A percentile compares a stretch with the other conserved stretches of the same genome.
Evolutionary conservation across 768 basidiomycete genomes (phyloP).

Genomic region (Termitomyces sp.): DNA sequence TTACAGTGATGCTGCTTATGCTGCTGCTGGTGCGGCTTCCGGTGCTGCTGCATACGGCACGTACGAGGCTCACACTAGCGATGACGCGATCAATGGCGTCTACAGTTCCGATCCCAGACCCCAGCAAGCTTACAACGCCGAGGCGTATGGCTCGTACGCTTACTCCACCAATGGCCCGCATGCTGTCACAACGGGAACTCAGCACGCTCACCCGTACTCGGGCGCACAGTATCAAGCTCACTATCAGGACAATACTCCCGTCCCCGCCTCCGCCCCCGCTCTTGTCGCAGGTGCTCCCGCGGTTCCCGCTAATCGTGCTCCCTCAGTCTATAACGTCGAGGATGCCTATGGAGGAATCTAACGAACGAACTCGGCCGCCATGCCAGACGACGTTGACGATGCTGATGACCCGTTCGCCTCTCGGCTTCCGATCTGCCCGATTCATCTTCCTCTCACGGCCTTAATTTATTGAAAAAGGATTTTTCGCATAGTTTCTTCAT

Average conservation of each 20-base stretch:
- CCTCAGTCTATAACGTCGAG: slow-evolving; percentile 19
- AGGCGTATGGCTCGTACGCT: slow-evolving; percentile 38
- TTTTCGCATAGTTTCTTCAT: background rate
- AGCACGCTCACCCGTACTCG: slow-evolving; percentile 18
- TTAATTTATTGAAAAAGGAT: slow-evolving; percentile 3
- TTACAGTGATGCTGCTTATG: background rate
- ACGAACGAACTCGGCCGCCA: slow-evolving; percentile 9
- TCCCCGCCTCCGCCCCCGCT: slow-evolving; percentile 7
- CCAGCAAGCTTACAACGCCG: slow-evolving; percentile 33
- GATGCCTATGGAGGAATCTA: slow-evolving; percentile 34
- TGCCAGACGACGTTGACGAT: slow-evolving; percentile 5
- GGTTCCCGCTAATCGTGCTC: slow-evolving; percentile 15
- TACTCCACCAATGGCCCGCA: slow-evolving; percentile 28
- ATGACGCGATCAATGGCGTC: slow-evolving; percentile 27
- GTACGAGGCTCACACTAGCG: slow-evolving; percentile 18
- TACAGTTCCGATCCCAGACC: slow-evolving; percentile 36
- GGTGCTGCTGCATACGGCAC: slow-evolving; percentile 14
- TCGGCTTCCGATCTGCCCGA: background rate
- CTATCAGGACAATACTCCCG: slow-evolving; percentile 13
- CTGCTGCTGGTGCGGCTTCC: background rate
- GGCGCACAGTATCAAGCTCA: slow-evolving; percentile 18
- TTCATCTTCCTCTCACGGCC: background rate
- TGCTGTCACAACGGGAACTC: slow-evolving; percentile 21
- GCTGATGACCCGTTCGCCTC: slow-evolving; percentile 2
- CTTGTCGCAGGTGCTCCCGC: slow-evolving; percentile 19